phyloP scores from a whole-genome alignment of 345 rosid genomes.

The Eutrema heterophyllum region DNA sequence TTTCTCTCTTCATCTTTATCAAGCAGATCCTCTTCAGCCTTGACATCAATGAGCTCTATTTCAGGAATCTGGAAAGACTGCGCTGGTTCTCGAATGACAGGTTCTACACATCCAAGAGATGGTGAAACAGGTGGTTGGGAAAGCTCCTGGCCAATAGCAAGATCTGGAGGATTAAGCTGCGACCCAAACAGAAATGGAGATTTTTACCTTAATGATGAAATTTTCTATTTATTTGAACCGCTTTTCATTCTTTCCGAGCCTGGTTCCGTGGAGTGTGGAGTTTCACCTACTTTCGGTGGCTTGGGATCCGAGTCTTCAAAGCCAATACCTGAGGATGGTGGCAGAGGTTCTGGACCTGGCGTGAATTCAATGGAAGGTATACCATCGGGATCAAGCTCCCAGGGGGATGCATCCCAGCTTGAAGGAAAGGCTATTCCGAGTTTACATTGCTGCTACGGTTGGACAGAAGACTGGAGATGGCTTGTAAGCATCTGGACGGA shows the following conservation, averaged over 20 bases:
- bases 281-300: constrained; percentile 53
- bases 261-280: constrained; percentile 84
- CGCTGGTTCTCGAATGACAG: constrained; percentile 73
- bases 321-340: constrained; percentile 53
- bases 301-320: constrained; percentile 58
- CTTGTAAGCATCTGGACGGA: constrained; percentile 99
- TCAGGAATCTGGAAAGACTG: constrained; percentile 90
- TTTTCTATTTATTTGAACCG: constrained; percentile 85
- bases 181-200: constrained; percentile 84
- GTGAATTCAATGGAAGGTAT: constrained; percentile 52
- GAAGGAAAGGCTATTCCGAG: constrained; percentile 76
- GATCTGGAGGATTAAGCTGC: constrained; percentile 73
- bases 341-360: constrained; percentile 55
- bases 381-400: constrained; percentile 64
- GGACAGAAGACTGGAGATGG: constrained; percentile 99
- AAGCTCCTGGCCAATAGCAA: constrained; percentile 77
- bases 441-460: constrained; percentile 96
- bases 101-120: constrained; percentile 75
- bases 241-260: constrained; percentile 95
- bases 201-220: constrained; percentile 52
- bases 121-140: constrained; percentile 83
- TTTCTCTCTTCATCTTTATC: constrained; percentile 54
- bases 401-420: constrained; percentile 59
- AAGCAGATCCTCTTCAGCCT: constrained; percentile 60
- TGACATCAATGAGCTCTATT: constrained; percentile 57